A percentile compares a stretch with the other conserved stretches of the same genome.
These are phyloP conservation scores for Acanthamoeba quina DNA, from an alignment of 208 protist genomes.

Conservation along the genomic window DNA sequence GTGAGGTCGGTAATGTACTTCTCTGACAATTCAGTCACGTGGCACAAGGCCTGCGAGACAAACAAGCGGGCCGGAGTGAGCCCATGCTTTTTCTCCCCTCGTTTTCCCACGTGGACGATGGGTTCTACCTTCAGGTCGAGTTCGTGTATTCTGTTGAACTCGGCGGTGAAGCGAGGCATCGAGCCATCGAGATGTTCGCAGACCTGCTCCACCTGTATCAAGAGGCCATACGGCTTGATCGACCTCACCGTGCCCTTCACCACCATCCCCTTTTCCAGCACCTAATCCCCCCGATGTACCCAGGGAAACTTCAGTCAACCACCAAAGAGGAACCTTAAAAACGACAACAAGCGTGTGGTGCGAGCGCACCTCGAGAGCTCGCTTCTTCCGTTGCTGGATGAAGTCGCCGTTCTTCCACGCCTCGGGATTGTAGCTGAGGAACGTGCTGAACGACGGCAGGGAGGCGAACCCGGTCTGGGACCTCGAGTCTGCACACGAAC, in stretches of 20 bases:
- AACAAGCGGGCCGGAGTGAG: background rate
- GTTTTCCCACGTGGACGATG: no score
- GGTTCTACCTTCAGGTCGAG: slow-evolving; percentile 4
- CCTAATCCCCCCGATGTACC: background rate
- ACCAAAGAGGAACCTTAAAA: background rate
- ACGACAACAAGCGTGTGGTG: background rate
- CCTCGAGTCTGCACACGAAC: slow-evolving; percentile 10
- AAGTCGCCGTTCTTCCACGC: slow-evolving; percentile 55
- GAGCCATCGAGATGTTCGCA: slow-evolving; percentile 46
- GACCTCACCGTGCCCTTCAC: slow-evolving; percentile 58
- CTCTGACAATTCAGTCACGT: slow-evolving; percentile 44
- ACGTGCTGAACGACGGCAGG: background rate
- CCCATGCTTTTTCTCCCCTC: no score
- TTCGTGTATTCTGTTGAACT: slow-evolving; percentile 52
- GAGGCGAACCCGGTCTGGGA: slow-evolving; percentile 20
- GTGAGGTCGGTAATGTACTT: slow-evolving; percentile 56
- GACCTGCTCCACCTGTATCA: slow-evolving; percentile 41
- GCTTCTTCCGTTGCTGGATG: slow-evolving; percentile 17
- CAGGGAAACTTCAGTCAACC: background rate
- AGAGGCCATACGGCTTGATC: slow-evolving; percentile 43
- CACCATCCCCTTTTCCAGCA: slow-evolving; percentile 61
- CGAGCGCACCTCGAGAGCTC: slow-evolving; percentile 17
- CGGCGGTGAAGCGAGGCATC: background rate
- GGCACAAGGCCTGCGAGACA: background rate
- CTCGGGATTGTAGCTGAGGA: slow-evolving; percentile 56